Conservation (phyloP, 2,329 filamentous ascomycete species). For the Aspergillus sclerotialis region DNA sequence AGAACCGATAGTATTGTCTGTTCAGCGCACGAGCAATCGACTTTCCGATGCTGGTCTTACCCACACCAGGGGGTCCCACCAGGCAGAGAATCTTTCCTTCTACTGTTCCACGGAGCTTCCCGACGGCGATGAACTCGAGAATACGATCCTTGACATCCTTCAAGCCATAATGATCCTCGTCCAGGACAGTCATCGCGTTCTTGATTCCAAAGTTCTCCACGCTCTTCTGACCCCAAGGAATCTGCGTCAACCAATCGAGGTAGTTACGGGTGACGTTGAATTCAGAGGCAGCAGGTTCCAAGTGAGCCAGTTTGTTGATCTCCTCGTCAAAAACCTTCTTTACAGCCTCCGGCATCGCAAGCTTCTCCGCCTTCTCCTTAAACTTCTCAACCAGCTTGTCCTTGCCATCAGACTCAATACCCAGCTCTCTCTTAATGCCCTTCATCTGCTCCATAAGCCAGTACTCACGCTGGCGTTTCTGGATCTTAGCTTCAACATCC, state of each 20-base stretch:
- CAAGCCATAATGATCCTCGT: conserved; percentile 93
- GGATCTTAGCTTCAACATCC: conserved; percentile 95
- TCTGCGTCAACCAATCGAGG: conserved; percentile 95
- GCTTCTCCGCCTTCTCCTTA: conserved; percentile 85
- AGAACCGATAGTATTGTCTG: conserved; percentile 96
- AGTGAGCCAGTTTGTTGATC: conserved; percentile 89
- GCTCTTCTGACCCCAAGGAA: conserved; percentile 93
- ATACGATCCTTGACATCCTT: conserved; percentile 99
- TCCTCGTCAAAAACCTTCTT: conserved; percentile 98
- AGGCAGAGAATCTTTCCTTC: conserved; percentile 98
- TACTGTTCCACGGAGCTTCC: conserved; percentile 91
- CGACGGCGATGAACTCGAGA: conserved; percentile 94
- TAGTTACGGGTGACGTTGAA: conserved; percentile 99
- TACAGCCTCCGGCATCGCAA: conserved; percentile 94
- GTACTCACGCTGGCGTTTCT: conserved; percentile 94
- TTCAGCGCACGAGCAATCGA: conserved; percentile 93
- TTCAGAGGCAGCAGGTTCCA: conserved; percentile 92
- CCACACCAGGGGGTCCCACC: conserved; percentile 92
- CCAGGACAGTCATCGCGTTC: conserved; percentile 81
- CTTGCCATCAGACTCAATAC: conserved; percentile 95
- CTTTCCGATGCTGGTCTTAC: conserved; percentile 98
- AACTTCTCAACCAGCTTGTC: conserved; percentile 97
- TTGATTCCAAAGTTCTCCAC: conserved; percentile 95
- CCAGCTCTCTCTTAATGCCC: conserved; percentile 88
- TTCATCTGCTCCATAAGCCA: conserved; percentile 99